phyloP scores from a whole-genome alignment of 148 eudicot species.

The Pouteria glomerata region DNA sequence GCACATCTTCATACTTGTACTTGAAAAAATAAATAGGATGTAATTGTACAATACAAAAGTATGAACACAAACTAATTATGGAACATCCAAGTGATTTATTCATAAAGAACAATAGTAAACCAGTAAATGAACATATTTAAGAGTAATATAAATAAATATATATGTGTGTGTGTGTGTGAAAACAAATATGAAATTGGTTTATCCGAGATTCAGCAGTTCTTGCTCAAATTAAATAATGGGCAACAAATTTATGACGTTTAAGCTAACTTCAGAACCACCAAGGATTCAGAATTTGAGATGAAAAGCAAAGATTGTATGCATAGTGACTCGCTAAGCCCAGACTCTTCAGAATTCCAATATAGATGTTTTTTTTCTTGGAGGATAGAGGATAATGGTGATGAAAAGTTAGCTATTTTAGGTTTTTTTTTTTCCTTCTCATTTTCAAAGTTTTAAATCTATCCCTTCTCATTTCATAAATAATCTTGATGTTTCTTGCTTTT shows the following conservation, averaged over 20 bases:
- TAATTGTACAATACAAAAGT: too few species aligned
- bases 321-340: not conserved
- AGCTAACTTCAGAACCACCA: not conserved
- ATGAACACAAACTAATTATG: too few species aligned
- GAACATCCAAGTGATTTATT: too few species aligned
- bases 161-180: too few species aligned
- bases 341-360: not conserved
- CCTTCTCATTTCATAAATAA: not conserved
- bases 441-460: too few species aligned
- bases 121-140: too few species aligned
- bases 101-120: too few species aligned
- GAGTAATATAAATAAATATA: too few species aligned
- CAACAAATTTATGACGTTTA: not conserved
- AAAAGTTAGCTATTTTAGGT: not conserved
- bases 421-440: too few species aligned
- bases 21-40: too few species aligned
- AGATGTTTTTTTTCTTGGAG: constrained; percentile 5
- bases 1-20: too few species aligned
- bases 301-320: not conserved
- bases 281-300: not conserved
- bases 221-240: not conserved
- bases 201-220: not conserved
- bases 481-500: not conserved
- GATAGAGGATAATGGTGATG: not conserved
- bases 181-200: not conserved